These are phyloP conservation scores for Furcasterigmium furcatum DNA, from an alignment of 2,329 filamentous ascomycete genomes.

Conservation along the genomic window DNA sequence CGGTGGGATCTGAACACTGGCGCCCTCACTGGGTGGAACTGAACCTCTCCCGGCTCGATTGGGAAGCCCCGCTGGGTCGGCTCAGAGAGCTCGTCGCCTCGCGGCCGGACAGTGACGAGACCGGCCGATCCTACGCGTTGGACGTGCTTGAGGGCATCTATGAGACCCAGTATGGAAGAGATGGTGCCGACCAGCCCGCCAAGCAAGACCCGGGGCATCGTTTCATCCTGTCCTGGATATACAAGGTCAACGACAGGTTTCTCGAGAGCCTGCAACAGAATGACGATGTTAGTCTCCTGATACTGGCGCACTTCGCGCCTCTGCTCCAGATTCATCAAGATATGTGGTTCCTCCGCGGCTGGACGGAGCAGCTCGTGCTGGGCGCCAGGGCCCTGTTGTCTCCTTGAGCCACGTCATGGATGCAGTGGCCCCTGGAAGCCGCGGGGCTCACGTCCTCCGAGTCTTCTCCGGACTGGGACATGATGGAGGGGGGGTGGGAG, in stretches of 20 bases:
- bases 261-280: constrained; percentile 19
- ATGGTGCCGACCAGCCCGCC: constrained; percentile 14
- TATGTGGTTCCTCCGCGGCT: constrained; percentile 5
- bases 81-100: constrained; percentile 10
- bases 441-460: neutral
- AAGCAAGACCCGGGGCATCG: constrained; percentile 8
- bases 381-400: neutral
- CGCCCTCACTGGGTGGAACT: neutral
- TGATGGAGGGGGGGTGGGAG: neutral
- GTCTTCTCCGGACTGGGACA: neutral
- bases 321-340: constrained; percentile 3
- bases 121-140: neutral
- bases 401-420: neutral
- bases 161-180: constrained; percentile 5
- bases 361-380: constrained; percentile 5
- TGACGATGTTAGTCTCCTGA: constrained; percentile 18
- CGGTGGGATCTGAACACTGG: neutral
- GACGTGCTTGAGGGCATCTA: constrained; percentile 1
- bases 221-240: constrained; percentile 22
- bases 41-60: neutral
- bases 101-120: neutral
- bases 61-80: constrained; percentile 10
- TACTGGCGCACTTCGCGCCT: constrained; percentile 6
- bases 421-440: neutral
- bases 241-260: constrained; percentile 21